These are phyloP conservation scores for Vanrija pseudolonga DNA, from an alignment of 1,284 basidiomycete species.

Conservation along the genomic window DNA sequence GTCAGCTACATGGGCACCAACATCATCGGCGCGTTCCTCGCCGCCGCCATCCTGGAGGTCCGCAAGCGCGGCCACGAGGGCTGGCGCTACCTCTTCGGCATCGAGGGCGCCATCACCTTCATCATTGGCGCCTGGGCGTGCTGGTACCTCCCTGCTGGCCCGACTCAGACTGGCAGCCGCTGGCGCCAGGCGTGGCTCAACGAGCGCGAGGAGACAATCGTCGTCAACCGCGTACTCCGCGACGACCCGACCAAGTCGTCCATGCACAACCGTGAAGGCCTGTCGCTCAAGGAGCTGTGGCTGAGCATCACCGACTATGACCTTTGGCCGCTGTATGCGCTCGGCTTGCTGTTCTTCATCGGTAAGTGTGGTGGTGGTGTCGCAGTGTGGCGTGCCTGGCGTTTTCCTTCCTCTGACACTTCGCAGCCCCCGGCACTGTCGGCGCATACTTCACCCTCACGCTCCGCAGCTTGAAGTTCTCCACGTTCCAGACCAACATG, in stretches of 20 bases:
- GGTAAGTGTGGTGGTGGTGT: background rate
- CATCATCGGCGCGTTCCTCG: constrained; percentile 34
- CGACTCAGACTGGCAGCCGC: constrained; percentile 2
- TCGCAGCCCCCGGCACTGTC: constrained; percentile 23
- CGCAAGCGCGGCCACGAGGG: constrained; percentile 34
- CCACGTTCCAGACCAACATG: constrained; percentile 42
- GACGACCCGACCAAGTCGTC: constrained; percentile 48
- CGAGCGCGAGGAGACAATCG: constrained; percentile 50
- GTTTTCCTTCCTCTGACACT: constrained; percentile 18
- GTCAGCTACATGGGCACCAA: constrained; percentile 16
- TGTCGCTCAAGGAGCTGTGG: constrained; percentile 25
- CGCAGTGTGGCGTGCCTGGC: no score
- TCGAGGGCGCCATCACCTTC: constrained; percentile 37
- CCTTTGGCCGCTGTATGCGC: constrained; percentile 47
- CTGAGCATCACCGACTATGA: constrained; percentile 43
- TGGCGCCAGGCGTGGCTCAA: constrained; percentile 46
- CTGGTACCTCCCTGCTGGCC: constrained; percentile 36
- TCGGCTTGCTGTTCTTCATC: constrained; percentile 20
- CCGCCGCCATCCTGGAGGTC: constrained; percentile 40
- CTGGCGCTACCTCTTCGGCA: constrained; percentile 39
- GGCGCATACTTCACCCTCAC: constrained; percentile 25
- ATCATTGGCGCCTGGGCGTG: constrained; percentile 35
- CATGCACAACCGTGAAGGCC: constrained; percentile 51
- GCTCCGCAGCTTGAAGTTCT: constrained; percentile 27
- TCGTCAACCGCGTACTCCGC: constrained; percentile 50